Base-by-base conservation (phyloP, 306 rosid genomes). In the Arachis hypogaea region DNA sequence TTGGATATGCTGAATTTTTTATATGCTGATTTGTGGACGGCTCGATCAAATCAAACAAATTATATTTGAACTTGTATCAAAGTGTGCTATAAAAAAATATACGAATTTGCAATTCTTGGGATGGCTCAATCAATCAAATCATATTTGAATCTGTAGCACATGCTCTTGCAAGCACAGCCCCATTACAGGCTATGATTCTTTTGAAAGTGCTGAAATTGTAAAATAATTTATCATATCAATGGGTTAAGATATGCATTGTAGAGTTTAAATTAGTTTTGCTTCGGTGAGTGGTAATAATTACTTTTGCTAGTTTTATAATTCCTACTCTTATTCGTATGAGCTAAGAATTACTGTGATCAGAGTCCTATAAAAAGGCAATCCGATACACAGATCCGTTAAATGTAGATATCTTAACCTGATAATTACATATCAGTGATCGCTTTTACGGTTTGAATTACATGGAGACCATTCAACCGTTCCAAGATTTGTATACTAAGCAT, bases 231-330 rank as follows among this genome's bases (percentile, higher is more conserved):
- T 0, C 67, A 74, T 66, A 59, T 69, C 60, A 51, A 59, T 82
- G 82, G 73, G 69, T 72, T 78, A 81, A 81, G 66, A 74, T 71
- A 70, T 50, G 71, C 63, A 65, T 84, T 81, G 86, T 87, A 89
- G 84, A 85, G 85, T 72, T 69, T 81, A 85, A 79, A 86, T 82
- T 87, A 82, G 89, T 52, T 76, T 78, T 80, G 81, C 16, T 74
- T 60, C 33, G 57, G 71, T 57, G 79, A 60, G 81, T 72, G 74
- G 70, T 36, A 69, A 84, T 70, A 84, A 78, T 81, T 33, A 72
- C 64, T 46, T 63, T 42, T 76, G 71, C 1, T 64, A 56, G 85
- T 77, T 77, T 51, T 64, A 9, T 51, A 54, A 62, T 68, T 45
- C 59, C 54, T 59, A 46, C 55, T 63, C 56, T 5, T 22, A 22